Evolutionary conservation across 148 eudicot genomes (phyloP).

Genomic region (Rhododendron henanense): DNA sequence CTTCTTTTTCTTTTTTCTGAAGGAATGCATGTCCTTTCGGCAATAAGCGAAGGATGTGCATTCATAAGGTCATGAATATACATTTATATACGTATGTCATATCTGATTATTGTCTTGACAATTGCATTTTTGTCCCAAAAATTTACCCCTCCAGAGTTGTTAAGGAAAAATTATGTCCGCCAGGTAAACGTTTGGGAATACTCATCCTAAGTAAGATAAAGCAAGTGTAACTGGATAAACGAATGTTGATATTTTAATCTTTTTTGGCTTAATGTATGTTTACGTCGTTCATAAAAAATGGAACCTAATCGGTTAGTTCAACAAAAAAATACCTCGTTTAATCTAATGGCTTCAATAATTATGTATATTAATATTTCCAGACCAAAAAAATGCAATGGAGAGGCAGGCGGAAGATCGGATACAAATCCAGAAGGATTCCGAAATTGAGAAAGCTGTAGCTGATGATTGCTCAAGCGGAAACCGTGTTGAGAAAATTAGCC

Average conservation of each 20-base stretch:
- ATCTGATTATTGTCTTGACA: not conserved
- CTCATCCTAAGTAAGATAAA: not conserved
- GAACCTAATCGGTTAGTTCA: not conserved
- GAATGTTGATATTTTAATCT: not conserved
- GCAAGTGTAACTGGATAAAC: not conserved
- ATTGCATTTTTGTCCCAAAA: not conserved
- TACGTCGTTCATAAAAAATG: not conserved
- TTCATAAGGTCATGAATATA: not conserved
- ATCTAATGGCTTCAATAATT: not conserved
- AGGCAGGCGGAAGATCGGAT: conserved; percentile 38
- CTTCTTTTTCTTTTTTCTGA: not conserved
- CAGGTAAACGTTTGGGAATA: not conserved
- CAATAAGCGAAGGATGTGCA: not conserved
- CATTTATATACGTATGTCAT: not conserved
- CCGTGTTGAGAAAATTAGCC: conserved; percentile 40
- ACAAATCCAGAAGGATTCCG: conserved; percentile 36
- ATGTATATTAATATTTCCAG: conserved; percentile 33
- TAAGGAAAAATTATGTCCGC: not conserved
- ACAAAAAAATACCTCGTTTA: not conserved
- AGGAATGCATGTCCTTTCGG: not conserved
- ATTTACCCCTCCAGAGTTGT: not conserved
- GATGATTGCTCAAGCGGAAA: conserved; percentile 35
- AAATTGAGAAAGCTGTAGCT: conserved; percentile 27
- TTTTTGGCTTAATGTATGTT: not conserved
- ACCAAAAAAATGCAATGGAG: conserved; percentile 47